Evolutionary conservation across 257 asterid genomes (phyloP), one percentile per base, ranked within the genome.

Genomic region (Nicotiana paniculata): DNA sequence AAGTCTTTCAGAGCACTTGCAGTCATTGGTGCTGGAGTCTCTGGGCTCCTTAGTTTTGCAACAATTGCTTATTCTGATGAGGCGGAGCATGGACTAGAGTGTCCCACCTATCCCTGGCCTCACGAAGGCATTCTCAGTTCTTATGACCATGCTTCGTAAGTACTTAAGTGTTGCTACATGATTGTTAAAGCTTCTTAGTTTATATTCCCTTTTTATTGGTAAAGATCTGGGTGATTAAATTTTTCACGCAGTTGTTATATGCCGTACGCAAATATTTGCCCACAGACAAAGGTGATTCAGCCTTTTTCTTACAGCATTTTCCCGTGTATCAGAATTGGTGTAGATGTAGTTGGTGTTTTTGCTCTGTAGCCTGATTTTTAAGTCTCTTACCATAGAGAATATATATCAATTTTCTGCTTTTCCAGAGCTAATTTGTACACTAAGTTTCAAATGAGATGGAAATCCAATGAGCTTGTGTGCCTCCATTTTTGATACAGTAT

Each of bases 111-210:
- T 88, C 94, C 97, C 54, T 89, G 96, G 94, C 94, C 93, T 43
- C 93, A 92, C 85, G 83, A 85, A 68, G 94, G 96, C 89, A 90
- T 90, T 77, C 90, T 92, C 48, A 87, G 90, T 88, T 90, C 94
- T 30, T 92, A 90, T 57, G 94, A 92, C 82, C 96, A 89, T 84
- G 87, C 92, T 83, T 92, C 96, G 94, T 92, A 85, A 90, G 96
- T 85, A 81, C 61, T 51, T 84, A 2, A 33, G 16, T 75, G 61
- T 80, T 54, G 61, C 57, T 4, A 17, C 17, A 26, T 61, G 11
- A 9, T 62, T 55, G 65, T 53, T 77, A 32, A 69, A 80, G 43
- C 6, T 74, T 3, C 13, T 12, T 74, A 74, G 21, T 6, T 12
- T 26, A 26, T 74, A 24, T 3, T 26, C 61, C 4, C 24, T 24